Evolutionary conservation across 371 early-diverging fungal species (phyloP).

Genomic region (Apophysomyces elegans): DNA sequence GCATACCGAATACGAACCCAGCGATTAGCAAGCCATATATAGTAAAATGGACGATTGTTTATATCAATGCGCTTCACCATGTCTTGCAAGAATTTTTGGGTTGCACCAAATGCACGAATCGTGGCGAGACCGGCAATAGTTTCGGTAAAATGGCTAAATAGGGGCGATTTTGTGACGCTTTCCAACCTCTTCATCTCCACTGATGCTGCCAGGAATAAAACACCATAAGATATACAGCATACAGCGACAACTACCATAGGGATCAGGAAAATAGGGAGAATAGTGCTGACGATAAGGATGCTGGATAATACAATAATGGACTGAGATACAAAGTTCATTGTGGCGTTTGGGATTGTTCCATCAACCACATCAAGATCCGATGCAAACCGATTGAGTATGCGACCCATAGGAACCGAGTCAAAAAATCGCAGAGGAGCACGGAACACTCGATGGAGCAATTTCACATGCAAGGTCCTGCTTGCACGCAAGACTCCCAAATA

Average conservation of each 20-base stretch:
- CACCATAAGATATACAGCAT: conserved; percentile 52
- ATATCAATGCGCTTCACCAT: conserved; percentile 54
- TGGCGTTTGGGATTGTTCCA: conserved; percentile 38
- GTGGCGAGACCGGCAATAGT: conserved; percentile 63
- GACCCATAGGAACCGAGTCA: conserved; percentile 85
- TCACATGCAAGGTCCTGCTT: conserved; percentile 46
- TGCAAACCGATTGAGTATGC: conserved; percentile 78
- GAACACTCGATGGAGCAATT: conserved; percentile 53
- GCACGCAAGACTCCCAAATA: conserved; percentile 53
- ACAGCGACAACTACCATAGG: conserved; percentile 44
- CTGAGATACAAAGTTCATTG: conserved; percentile 55
- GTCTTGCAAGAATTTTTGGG: conserved; percentile 54
- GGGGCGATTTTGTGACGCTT: conserved; percentile 70
- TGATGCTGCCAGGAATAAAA: conserved; percentile 66
- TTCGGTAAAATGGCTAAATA: conserved; percentile 78
- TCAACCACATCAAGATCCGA: conserved; percentile 51
- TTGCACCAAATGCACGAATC: conserved; percentile 75
- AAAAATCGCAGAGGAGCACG: conserved; percentile 78
- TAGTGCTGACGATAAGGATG: conserved; percentile 60
- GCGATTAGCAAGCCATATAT: conserved; percentile 76
- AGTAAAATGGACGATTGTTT: conserved; percentile 70
- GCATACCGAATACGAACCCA: conserved; percentile 80
- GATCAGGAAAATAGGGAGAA: conserved; percentile 58
- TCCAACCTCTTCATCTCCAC: conserved; percentile 82
- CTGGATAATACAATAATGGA: conserved; percentile 57